Conservation (phyloP, 139 green algal species). For the Deuterostichococcus epilithicus region DNA sequence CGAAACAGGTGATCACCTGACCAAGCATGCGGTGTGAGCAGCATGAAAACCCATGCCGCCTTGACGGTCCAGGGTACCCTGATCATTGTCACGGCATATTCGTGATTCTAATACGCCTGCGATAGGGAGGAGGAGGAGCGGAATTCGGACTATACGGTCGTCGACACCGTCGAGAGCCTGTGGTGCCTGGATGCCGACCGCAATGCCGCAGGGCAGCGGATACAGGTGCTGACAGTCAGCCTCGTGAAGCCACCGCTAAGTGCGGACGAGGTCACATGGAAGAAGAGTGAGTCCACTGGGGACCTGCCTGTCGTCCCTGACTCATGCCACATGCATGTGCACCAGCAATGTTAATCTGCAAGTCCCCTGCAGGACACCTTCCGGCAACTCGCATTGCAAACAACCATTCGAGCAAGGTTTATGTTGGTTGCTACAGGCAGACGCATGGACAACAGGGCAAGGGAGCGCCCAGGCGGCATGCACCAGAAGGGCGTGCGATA, state of each 20-base stretch:
- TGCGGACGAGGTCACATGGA: conserved; percentile 55
- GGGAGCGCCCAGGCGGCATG: conserved; percentile 19
- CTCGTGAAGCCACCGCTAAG: conserved; percentile 44
- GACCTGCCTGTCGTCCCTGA: background rate
- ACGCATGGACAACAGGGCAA: conserved; percentile 42
- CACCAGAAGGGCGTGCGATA: conserved; percentile 47
- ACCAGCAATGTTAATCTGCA: background rate
- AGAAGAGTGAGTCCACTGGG: conserved; percentile 61
- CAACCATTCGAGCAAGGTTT: background rate
- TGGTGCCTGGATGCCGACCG: conserved; percentile 56
- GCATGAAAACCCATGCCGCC: background rate
- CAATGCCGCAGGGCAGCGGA: conserved; percentile 21
- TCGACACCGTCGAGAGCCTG: conserved; percentile 37
- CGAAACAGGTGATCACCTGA: conserved; percentile 22
- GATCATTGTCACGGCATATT: background rate
- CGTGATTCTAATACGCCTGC: too few relatives aligned
- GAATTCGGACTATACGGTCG: conserved; percentile 8
- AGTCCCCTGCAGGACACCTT: background rate
- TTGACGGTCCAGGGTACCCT: too few relatives aligned
- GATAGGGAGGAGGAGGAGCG: conserved; percentile 28
- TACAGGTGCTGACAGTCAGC: conserved; percentile 40
- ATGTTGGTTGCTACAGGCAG: conserved; percentile 19
- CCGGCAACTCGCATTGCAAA: background rate
- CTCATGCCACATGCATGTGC: background rate
- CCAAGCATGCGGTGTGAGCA: too few relatives aligned